phyloP scores from a whole-genome alignment of 2,329 filamentous ascomycete species.

The Xylaria hypoxylon region DNA sequence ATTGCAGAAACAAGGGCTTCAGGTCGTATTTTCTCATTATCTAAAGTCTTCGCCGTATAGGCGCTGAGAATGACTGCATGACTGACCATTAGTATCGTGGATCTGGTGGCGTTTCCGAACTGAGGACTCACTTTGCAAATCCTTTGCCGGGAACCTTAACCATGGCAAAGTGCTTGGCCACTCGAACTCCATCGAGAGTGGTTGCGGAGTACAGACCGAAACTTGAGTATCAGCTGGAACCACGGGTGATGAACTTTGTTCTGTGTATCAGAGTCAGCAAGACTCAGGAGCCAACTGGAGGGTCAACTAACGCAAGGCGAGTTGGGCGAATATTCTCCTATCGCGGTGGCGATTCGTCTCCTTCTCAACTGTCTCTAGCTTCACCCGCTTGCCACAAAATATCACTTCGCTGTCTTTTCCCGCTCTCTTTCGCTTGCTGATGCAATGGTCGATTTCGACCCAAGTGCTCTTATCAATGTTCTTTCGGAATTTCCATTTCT shows the following conservation, averaged over 20 bases:
- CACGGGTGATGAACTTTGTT: not conserved
- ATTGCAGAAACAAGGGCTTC: not conserved
- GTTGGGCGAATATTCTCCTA: not conserved
- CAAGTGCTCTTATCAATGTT: conserved; percentile 11
- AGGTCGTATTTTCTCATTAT: not conserved
- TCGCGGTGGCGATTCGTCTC: conserved; percentile 8
- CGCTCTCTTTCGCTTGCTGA: not conserved
- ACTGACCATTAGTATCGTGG: not conserved
- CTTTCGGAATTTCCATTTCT: conserved; percentile 4
- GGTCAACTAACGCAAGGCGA: not conserved
- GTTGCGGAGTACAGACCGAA: conserved; percentile 8
- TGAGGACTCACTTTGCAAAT: not conserved
- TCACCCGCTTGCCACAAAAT: conserved; percentile 16
- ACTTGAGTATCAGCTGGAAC: not conserved
- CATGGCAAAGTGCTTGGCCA: conserved; percentile 24
- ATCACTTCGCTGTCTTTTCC: conserved; percentile 20
- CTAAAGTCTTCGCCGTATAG: not conserved
- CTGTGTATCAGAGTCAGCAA: not conserved
- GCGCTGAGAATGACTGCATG: not conserved
- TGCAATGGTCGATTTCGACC: not conserved
- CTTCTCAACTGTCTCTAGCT: not conserved
- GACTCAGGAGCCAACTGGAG: not conserved
- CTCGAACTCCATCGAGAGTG: not conserved
- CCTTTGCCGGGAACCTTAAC: conserved; percentile 1
- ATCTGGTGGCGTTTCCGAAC: no score